Conservation (phyloP, 176 grass and related monocot genomes). For the Urochloa ruziziensis region DNA sequence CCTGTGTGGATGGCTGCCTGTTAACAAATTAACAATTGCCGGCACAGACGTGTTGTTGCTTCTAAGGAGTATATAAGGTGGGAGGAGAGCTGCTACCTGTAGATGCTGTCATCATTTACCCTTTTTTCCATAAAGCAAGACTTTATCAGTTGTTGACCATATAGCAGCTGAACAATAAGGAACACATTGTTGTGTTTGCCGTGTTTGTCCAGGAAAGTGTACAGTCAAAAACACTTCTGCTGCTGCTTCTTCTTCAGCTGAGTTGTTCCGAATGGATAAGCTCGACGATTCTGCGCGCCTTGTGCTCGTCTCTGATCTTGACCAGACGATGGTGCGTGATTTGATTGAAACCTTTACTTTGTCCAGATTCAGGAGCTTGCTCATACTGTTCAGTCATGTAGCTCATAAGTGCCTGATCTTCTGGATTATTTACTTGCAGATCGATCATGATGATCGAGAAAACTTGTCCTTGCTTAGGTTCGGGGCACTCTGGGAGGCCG, state of each 20-base stretch:
- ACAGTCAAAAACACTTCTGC: background rate
- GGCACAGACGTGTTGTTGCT: background rate
- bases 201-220: conserved; percentile 20
- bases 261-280: conserved; percentile 52
- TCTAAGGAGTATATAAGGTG: conserved; percentile 10
- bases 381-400: background rate
- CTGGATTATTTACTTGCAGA: conserved; percentile 34
- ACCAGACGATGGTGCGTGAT: conserved; percentile 64
- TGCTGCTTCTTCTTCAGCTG: background rate
- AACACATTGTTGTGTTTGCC: conserved; percentile 19
- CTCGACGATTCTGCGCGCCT: conserved; percentile 60
- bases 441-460: conserved; percentile 72
- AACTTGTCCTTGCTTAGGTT: conserved; percentile 78
- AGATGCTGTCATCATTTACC: background rate
- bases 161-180: background rate
- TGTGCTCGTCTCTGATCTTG: conserved; percentile 84
- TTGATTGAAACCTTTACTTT: background rate
- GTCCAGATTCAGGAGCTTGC: background rate
- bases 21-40: background rate
- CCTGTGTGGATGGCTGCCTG: background rate
- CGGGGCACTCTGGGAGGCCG: conserved; percentile 67
- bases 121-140: background rate
- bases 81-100: background rate
- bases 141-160: conserved; percentile 14
- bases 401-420: background rate